Conservation (phyloP, 1,139 yeast genomes). For the Arxiozyma telluris region DNA sequence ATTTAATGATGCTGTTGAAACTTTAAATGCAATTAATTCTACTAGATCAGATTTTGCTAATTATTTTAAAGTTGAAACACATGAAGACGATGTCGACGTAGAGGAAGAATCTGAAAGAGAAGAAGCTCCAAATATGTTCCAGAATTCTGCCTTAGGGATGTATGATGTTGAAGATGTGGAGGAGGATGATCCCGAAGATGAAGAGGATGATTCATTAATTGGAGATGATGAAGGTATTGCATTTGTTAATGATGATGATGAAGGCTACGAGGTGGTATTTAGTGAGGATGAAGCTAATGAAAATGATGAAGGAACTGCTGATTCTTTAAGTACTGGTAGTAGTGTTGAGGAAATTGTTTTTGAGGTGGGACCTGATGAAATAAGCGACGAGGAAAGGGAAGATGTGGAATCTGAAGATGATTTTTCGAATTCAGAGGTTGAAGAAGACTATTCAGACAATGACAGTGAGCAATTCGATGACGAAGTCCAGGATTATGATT, state of each 20-base stretch:
- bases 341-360: slow-evolving; percentile 2
- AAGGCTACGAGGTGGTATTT: slow-evolving; percentile 36
- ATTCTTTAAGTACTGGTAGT: background rate
- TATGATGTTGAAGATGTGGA: slow-evolving; percentile 75
- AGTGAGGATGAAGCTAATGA: slow-evolving; percentile 31
- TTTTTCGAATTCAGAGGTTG: slow-evolving; percentile 15
- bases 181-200: slow-evolving; percentile 46
- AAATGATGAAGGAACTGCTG: slow-evolving; percentile 15
- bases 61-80: slow-evolving; percentile 45
- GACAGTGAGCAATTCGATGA: slow-evolving; percentile 28
- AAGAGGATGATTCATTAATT: slow-evolving; percentile 35
- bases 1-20: slow-evolving; percentile 48
- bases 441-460: slow-evolving; percentile 22
- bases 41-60: slow-evolving; percentile 52
- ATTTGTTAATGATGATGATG: slow-evolving; percentile 34
- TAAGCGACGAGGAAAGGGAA: slow-evolving; percentile 15
- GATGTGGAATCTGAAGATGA: slow-evolving; percentile 18
- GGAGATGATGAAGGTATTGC: slow-evolving; percentile 34
- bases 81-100: slow-evolving; percentile 55
- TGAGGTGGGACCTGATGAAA: slow-evolving; percentile 6
- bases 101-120: slow-evolving; percentile 59
- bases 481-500: slow-evolving; percentile 31
- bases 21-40: slow-evolving; percentile 55
- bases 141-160: slow-evolving; percentile 89
- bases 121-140: slow-evolving; percentile 74